Percentiles rank a stretch among this genome's conserved stretches.
phyloP scores from a whole-genome alignment of 2,329 filamentous ascomycete species.

The Aspergillus pseudoviridinutans region DNA sequence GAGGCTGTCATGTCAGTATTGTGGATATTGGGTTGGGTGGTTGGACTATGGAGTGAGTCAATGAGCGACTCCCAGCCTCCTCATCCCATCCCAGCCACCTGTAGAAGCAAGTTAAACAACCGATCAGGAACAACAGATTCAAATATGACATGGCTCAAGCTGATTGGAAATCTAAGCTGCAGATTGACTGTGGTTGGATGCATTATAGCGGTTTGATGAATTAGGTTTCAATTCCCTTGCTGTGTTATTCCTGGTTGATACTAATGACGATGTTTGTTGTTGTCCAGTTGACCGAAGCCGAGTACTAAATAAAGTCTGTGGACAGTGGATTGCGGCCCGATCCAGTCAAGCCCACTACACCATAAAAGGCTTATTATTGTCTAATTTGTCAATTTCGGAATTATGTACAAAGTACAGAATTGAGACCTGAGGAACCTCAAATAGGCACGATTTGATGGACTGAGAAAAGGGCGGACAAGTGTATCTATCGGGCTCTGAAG shows the following conservation, averaged over 20 bases:
- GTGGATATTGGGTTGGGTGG: slow-evolving; percentile 13
- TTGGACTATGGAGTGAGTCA: slow-evolving; percentile 7
- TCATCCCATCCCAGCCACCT: slow-evolving; percentile 17
- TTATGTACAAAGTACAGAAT: background rate
- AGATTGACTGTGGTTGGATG: background rate
- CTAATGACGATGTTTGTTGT: background rate
- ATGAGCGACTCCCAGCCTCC: slow-evolving; percentile 12
- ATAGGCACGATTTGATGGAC: background rate
- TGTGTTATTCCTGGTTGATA: background rate
- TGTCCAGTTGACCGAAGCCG: background rate
- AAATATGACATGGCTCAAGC: slow-evolving; percentile 7
- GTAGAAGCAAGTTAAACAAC: background rate
- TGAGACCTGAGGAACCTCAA: background rate
- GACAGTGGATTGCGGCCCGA: background rate
- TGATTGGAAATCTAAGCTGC: slow-evolving; percentile 5
- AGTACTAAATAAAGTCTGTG: background rate
- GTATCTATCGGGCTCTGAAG: background rate
- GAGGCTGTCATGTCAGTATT: background rate
- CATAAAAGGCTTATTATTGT: background rate
- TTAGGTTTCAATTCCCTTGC: background rate
- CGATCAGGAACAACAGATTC: slow-evolving; percentile 4
- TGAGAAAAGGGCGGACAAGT: background rate
- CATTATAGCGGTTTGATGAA: background rate
- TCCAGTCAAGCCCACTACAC: background rate
- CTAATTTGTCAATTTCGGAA: background rate